Base-by-base conservation (phyloP, 2,329 filamentous ascomycete genomes). In the Aspergillus niger region DNA sequence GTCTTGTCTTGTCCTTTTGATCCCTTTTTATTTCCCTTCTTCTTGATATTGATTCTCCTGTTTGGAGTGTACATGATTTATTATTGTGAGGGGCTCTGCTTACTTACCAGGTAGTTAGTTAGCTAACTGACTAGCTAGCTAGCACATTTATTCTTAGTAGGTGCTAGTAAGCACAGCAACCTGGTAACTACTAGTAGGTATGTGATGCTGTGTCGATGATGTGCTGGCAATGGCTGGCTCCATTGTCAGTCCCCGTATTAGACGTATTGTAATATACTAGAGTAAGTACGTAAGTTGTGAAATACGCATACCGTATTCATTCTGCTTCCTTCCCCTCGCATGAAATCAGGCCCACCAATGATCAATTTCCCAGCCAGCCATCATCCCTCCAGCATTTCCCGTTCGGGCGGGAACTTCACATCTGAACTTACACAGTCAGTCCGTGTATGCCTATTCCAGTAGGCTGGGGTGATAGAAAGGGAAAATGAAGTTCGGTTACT, bases 321-420 rank as follows among this genome's bases (percentile, higher is more conserved):
- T 15, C 22, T 44, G 36, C 50, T 20, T 39, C 52, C 52, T 17
- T 28, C 59, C 59, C 62, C 59, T 62, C 60, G 58, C 54, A 55
- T 58, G 32, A 26, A 28, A 28, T 62, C 57, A 59, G 62, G 57
- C 62, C 62, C 60, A 60, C 62, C 59, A 63, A 61, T 61, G 51
- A 55, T 58, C 30, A 50, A 58, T 53, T 52, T 39, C 24, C 55
- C 61, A 59, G 62, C 62, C 59, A 64, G 62, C 62, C 54, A 43
- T 36, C 39, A 15, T 30, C 24, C 36, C 28, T 24, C 20, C 39
- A 50, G 52, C 38, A 55, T 55, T 55, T 20, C 52, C 52, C 39
- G 39, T 55, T 51, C 47, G 28, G 28, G 20, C 32, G 38, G 54
- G 15, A 5, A 36, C 32, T 36, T 13, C 10, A 48, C 24, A 51